Conservation (phyloP, 2,329 filamentous ascomycete species). For the Keithomyces neogunnii region DNA sequence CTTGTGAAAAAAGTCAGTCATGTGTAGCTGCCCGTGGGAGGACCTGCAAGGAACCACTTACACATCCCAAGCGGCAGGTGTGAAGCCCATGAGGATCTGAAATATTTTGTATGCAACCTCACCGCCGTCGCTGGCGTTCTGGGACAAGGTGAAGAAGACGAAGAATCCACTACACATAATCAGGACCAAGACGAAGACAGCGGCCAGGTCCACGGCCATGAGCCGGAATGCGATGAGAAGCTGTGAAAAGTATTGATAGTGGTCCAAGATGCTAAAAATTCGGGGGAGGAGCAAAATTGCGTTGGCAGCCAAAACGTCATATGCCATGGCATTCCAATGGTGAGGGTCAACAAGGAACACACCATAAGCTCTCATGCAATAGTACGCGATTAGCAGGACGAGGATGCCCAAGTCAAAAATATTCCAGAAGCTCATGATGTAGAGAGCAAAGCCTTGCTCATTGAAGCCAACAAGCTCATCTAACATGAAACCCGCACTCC, state of each 20-base stretch:
- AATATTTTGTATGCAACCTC: conserved; percentile 86
- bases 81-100: conserved; percentile 93
- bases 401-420: conserved; percentile 88
- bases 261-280: conserved; percentile 86
- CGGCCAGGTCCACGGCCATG: conserved; percentile 84
- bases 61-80: conserved; percentile 90
- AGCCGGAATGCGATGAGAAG: conserved; percentile 87
- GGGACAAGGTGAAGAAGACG: conserved; percentile 82
- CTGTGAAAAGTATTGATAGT: conserved; percentile 94
- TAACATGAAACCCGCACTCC: conserved; percentile 94
- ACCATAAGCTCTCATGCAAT: conserved; percentile 80
- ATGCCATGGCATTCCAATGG: conserved; percentile 73
- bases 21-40: background rate
- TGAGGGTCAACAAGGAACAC: conserved; percentile 72
- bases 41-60: conserved; percentile 24
- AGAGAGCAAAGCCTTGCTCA: conserved; percentile 91
- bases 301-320: conserved; percentile 88
- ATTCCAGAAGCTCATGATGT: conserved; percentile 98
- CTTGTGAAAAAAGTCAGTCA: conserved; percentile 19
- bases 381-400: conserved; percentile 77
- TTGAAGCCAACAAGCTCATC: conserved; percentile 95
- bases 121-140: conserved; percentile 58
- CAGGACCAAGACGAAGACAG: conserved; percentile 74
- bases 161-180: conserved; percentile 93
- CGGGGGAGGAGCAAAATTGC: conserved; percentile 84